These are phyloP conservation scores for Jacaranda mimosifolia DNA, from an alignment of 257 asterid species.

Conservation along the genomic window DNA sequence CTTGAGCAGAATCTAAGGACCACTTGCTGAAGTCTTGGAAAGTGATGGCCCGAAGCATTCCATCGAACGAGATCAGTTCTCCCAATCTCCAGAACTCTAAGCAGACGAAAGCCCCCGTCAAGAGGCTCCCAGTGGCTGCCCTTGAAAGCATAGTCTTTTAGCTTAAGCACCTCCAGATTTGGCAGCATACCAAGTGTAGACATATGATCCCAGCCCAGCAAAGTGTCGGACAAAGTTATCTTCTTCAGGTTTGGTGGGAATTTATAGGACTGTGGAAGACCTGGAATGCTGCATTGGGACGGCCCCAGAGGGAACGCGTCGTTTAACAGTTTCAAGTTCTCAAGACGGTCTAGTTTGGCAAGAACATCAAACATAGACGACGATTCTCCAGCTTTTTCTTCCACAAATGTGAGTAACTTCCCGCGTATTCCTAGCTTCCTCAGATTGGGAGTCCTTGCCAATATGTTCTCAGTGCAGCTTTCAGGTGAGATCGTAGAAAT, in stretches of 20 bases:
- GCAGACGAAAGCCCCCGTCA: conserved; percentile 52
- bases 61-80: conserved; percentile 48
- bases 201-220: conserved; percentile 52
- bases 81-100: conserved; percentile 49
- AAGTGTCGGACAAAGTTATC: conserved; percentile 50
- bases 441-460: conserved; percentile 50
- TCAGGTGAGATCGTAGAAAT: conserved; percentile 47
- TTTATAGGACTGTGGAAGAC: conserved; percentile 49
- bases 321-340: conserved; percentile 50
- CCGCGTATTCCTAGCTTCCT: conserved; percentile 53
- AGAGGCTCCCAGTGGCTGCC: conserved; percentile 51
- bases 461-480: conserved; percentile 50
- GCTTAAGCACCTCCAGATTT: conserved; percentile 54
- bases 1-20: conserved; percentile 37
- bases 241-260: conserved; percentile 57
- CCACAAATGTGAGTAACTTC: conserved; percentile 37
- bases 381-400: conserved; percentile 31
- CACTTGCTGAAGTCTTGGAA: conserved; percentile 48
- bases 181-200: conserved; percentile 48
- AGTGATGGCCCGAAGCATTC: conserved; percentile 55
- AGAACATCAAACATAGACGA: conserved; percentile 42
- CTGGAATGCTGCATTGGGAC: conserved; percentile 37
- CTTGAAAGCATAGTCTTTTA: conserved; percentile 50
- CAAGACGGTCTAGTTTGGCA: conserved; percentile 48
- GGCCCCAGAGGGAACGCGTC: conserved; percentile 48